Base-by-base conservation (phyloP, 805 yeast species). In the Millerozyma acaciae region DNA sequence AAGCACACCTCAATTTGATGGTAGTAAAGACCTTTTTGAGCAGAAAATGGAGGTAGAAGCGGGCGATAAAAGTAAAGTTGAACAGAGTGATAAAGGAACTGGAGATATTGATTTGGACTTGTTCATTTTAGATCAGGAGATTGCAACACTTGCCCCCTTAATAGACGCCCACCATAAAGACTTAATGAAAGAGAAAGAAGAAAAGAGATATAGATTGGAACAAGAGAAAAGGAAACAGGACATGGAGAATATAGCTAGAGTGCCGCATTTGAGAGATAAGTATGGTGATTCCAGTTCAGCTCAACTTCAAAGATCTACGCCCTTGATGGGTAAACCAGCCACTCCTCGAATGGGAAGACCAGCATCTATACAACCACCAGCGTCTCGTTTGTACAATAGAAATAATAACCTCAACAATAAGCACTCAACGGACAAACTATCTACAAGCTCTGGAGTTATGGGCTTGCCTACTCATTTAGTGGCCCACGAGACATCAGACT, bases 321-420 rank as follows among this genome's bases (percentile, higher is more conserved):
- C 62, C 3, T 37, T 57, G 2, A 57, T 56, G 59, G 65, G 65
- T 1, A 59, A 55, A 28, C 56, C 60, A 5, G 55, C 56, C 2
- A 30, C 40, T 3, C 69, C 70, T 7, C 47, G 67, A 33, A 65
- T 66, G 71, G 72, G 72, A 3, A 64, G 63, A 34, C 67, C 68
- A 5, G 72, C 72, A 13, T 55, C 68, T 13, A 65, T 66, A 13
- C 72, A 65, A 39, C 72, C 72, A 6, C 68, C 70, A 2, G 51
- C 68, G 5, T 60, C 62, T 34, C 46, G 66, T 30, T 34, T 62
- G 5, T 66, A 65, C 39, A 60, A 61, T 14, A 48, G 57, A 35
- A 35, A 45, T 15, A 45, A 47, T 38, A 53, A 52, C 6, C 34
- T 45, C 16, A 29, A 47, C 7, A 43, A 37, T 18, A 41, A 43